Evolutionary conservation across 2,329 filamentous ascomycete species (phyloP).

Genomic region (Fusarium beomiforme): DNA sequence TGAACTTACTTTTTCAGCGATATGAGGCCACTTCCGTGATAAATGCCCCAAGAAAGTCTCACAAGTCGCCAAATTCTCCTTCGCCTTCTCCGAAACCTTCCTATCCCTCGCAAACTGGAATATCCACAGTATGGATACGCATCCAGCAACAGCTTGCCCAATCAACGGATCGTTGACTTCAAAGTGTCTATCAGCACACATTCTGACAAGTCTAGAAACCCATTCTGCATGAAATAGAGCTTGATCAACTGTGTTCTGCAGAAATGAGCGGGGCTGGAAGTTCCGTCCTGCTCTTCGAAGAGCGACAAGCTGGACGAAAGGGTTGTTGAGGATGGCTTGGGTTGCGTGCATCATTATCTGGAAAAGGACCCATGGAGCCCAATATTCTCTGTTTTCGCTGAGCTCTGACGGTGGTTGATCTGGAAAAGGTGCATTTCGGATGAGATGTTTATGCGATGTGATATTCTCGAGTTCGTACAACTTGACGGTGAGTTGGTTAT

Average conservation of each 20-base stretch:
- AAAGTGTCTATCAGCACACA: conserved; percentile 34
- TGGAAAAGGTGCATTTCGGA: conserved; percentile 35
- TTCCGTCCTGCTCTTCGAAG: conserved; percentile 26
- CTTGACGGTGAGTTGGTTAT: conserved; percentile 31
- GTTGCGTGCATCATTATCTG: conserved; percentile 39
- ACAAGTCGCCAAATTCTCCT: conserved; percentile 27
- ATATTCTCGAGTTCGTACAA: conserved; percentile 36
- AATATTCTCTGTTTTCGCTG: conserved; percentile 30
- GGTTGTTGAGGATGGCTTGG: conserved; percentile 34
- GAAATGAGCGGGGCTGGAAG: conserved; percentile 32
- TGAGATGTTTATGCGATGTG: conserved; percentile 27
- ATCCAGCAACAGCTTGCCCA: conserved; percentile 33
- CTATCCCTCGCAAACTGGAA: conserved; percentile 39
- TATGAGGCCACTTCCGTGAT: conserved; percentile 32
- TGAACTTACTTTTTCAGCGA: conserved; percentile 30
- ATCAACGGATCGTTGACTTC: conserved; percentile 35
- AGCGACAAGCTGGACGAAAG: conserved; percentile 39
- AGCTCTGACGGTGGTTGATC: conserved; percentile 25
- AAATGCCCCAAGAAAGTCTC: conserved; percentile 15
- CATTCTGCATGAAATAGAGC: conserved; percentile 36
- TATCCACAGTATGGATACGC: conserved; percentile 37
- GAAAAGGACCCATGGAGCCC: conserved; percentile 33
- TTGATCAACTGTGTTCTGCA: conserved; percentile 41
- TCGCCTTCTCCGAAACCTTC: conserved; percentile 31
- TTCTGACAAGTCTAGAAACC: conserved; percentile 36